A percentile compares a stretch with the other conserved stretches of the same genome.
phyloP scores from a whole-genome alignment of 306 rosid species.

The Cucurbita pepo region DNA sequence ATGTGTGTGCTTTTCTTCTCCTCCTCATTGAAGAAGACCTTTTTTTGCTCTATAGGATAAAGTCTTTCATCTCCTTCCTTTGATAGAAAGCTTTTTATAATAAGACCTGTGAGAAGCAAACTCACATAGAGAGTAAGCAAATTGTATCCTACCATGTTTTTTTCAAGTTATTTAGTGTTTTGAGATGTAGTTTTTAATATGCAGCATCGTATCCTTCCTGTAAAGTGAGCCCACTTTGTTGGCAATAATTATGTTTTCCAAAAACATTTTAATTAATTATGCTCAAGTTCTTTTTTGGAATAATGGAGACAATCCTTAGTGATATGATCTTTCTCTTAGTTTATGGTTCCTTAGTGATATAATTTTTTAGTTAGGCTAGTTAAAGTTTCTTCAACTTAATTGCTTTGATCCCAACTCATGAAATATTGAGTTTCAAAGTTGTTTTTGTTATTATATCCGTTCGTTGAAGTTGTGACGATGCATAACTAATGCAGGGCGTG shows the following conservation, averaged over 20 bases:
- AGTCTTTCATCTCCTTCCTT: background rate
- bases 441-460: no score
- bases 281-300: background rate
- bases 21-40: background rate
- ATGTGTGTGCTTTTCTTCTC: background rate
- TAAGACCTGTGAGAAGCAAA: conserved; percentile 7
- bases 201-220: background rate
- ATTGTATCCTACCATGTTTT: conserved; percentile 3
- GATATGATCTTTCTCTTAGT: background rate
- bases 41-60: background rate
- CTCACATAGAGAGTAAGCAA: conserved; percentile 5
- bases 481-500: no score
- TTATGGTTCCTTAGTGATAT: background rate
- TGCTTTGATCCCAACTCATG: no score
- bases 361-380: no score
- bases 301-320: background rate
- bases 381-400: no score
- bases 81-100: background rate
- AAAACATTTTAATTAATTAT: background rate
- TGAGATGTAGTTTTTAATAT: background rate
- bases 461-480: no score
- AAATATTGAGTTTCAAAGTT: no score
- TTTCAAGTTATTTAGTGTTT: background rate
- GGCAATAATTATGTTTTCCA: background rate
- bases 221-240: background rate